Evolutionary conservation across 805 yeast genomes (phyloP), one percentile per base, ranked within the genome.

Genomic region (Kodamaea kakaduensis): DNA sequence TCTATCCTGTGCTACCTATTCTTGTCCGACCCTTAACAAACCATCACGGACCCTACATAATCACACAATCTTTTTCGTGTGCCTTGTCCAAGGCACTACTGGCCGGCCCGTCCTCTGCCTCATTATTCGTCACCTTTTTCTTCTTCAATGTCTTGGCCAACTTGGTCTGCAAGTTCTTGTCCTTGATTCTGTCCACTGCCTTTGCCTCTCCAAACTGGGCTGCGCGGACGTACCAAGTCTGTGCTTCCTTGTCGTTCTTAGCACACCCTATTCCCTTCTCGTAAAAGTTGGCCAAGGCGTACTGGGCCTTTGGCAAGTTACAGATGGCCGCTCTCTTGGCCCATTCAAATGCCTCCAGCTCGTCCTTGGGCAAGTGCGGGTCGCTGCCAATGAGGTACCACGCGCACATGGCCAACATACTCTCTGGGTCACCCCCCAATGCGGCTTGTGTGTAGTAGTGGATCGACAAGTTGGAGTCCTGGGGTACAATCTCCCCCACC

Each of bases 381-480:
- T 84, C 89, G 21, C 85, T 80, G 0, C 98, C 98, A 17, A 87
- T 82, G 58, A 90, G 68, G 56, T 90, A 93, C 97, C 97, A 93
- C 1, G 97, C 96, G 58, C 97, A 89, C 65, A 90, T 69, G 1
- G 95, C 89, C 51, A 90, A 68, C 95, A 90, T 93, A 8, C 95
- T 81, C 31, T 75, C 79, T 1, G 95, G 74, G 56, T 93, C 95
- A 5, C 96, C 96, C 3, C 81, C 81, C 19, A 81, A 57, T 0
- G 97, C 96, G 0, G 96, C 96, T 44, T 84, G 79, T 0, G 95
- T 88, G 57, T 86, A 90, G 56, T 89, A 90, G 56, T 93, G 97
- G 28, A 93, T 85, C 1, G 95, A 83, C 31, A 90, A 67, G 44
- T 84, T 82, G 1, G 88, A 68, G 56, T 93, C 95, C 42, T 78